Evolutionary conservation across 2,329 filamentous ascomycete genomes (phyloP).

Genomic region (Zymoseptoria pseudotritici): DNA sequence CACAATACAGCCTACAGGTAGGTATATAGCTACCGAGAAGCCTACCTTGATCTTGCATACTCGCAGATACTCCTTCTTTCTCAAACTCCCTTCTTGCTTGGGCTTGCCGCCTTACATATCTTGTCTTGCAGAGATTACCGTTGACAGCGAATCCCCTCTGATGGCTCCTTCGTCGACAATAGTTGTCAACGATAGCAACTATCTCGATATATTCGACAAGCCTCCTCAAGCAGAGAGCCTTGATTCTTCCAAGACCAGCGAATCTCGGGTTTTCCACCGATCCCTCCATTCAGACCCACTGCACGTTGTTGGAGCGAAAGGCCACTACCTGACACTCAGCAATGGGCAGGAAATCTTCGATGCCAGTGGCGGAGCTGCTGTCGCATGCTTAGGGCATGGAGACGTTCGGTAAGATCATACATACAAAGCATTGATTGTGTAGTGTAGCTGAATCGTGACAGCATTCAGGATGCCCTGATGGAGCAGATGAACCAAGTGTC

Average conservation of each 20-base stretch:
- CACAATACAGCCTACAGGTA: not conserved
- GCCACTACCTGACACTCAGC: constrained; percentile 46
- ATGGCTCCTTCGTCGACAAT: constrained; percentile 6
- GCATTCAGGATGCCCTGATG: constrained; percentile 52
- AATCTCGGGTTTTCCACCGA: constrained; percentile 42
- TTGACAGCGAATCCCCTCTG: not conserved
- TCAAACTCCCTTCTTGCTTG: not conserved
- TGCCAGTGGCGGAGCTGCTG: constrained; percentile 65
- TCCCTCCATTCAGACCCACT: constrained; percentile 42
- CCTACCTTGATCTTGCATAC: not conserved
- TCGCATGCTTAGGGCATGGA: constrained; percentile 63
- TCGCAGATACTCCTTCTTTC: not conserved
- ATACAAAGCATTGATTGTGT: not conserved
- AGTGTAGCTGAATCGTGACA: constrained; percentile 2
- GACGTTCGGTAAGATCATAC: constrained; percentile 39
- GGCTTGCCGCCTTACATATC: not conserved
- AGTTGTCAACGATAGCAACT: constrained; percentile 21
- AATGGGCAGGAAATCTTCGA: constrained; percentile 60
- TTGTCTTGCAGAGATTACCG: not conserved
- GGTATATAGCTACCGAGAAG: not conserved
- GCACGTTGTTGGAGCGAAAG: constrained; percentile 42
- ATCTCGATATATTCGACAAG: constrained; percentile 8
- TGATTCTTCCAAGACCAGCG: constrained; percentile 2
- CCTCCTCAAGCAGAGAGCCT: not conserved
- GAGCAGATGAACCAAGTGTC: constrained; percentile 51